A percentile compares a stretch with the other conserved stretches of the same genome.
These are phyloP conservation scores for Colletotrichum cereale DNA, from an alignment of 2,329 filamentous ascomycete species.

Conservation along the genomic window DNA sequence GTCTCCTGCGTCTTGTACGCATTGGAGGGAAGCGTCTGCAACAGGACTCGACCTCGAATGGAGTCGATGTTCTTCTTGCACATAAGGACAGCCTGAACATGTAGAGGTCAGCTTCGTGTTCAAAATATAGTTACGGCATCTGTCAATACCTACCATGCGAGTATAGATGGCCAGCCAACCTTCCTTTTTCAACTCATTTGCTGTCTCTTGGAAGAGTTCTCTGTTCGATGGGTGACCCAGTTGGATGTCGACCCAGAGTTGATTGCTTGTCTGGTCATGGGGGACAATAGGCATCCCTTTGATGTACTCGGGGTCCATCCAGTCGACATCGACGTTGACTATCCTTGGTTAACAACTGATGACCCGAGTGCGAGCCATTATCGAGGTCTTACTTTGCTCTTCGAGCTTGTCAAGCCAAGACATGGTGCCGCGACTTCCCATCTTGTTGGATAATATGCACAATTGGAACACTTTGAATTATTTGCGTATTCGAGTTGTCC, in stretches of 20 bases:
- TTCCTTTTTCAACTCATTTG: constrained; percentile 57
- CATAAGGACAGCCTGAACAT: constrained; percentile 56
- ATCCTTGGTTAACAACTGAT: background rate
- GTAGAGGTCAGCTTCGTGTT: background rate
- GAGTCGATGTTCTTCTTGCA: constrained; percentile 60
- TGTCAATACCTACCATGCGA: constrained; percentile 50
- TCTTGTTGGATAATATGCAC: constrained; percentile 39
- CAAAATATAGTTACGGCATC: background rate
- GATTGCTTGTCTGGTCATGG: constrained; percentile 64
- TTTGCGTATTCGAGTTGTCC: background rate
- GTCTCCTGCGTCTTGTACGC: constrained; percentile 60
- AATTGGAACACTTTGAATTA: background rate
- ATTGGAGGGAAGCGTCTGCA: constrained; percentile 61
- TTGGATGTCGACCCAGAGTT: constrained; percentile 61
- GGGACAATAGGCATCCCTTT: constrained; percentile 58
- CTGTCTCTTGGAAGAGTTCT: constrained; percentile 55
- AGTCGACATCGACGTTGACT: constrained; percentile 66
- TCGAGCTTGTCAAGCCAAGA: constrained; percentile 60
- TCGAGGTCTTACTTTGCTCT: constrained; percentile 47
- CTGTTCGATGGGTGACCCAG: constrained; percentile 58
- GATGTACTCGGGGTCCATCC: constrained; percentile 64
- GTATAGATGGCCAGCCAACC: constrained; percentile 63
- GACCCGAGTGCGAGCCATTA: background rate
- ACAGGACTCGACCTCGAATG: constrained; percentile 61
- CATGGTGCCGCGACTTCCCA: constrained; percentile 48